Conservation (phyloP, 1,284 basidiomycete species). For the Apiotrichum veenhuisii region DNA sequence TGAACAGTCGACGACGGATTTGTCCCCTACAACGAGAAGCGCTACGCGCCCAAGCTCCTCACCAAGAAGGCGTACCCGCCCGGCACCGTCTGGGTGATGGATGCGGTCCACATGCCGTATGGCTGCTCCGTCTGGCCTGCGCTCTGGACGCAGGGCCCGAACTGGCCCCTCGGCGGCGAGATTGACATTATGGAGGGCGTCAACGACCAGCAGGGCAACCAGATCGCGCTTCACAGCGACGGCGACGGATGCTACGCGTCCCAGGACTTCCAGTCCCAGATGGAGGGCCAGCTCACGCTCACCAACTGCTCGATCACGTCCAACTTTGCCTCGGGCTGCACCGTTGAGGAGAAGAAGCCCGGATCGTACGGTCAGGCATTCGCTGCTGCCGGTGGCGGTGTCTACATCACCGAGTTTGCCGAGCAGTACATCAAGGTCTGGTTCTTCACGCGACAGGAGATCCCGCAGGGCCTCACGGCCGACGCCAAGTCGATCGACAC, state of each 20-base stretch:
- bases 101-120: slow-evolving; percentile 63
- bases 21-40: slow-evolving; percentile 58
- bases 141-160: slow-evolving; percentile 35
- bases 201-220: slow-evolving; percentile 38
- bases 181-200: slow-evolving; percentile 45
- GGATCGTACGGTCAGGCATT: slow-evolving; percentile 64
- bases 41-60: slow-evolving; percentile 65
- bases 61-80: slow-evolving; percentile 57
- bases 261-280: slow-evolving; percentile 3
- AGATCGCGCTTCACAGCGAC: slow-evolving; percentile 42
- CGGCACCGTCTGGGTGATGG: slow-evolving; percentile 51
- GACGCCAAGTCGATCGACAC: slow-evolving; percentile 61
- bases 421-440: slow-evolving; percentile 58
- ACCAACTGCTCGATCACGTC: slow-evolving; percentile 39
- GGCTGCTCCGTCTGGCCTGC: slow-evolving; percentile 41
- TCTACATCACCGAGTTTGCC: slow-evolving; percentile 68
- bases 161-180: slow-evolving; percentile 43
- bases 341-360: slow-evolving; percentile 56
- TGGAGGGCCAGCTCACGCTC: slow-evolving; percentile 8
- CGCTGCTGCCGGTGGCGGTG: slow-evolving; percentile 62
- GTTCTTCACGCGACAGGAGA: slow-evolving; percentile 64
- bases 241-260: slow-evolving; percentile 14
- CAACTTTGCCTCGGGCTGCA: slow-evolving; percentile 60
- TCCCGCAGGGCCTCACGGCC: slow-evolving; percentile 58
- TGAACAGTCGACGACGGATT: slow-evolving; percentile 30